A percentile compares a stretch with the other conserved stretches of the same genome.
These are phyloP conservation scores for Agaricus bisporus DNA, from an alignment of 768 basidiomycete genomes.

Conservation along the genomic window DNA sequence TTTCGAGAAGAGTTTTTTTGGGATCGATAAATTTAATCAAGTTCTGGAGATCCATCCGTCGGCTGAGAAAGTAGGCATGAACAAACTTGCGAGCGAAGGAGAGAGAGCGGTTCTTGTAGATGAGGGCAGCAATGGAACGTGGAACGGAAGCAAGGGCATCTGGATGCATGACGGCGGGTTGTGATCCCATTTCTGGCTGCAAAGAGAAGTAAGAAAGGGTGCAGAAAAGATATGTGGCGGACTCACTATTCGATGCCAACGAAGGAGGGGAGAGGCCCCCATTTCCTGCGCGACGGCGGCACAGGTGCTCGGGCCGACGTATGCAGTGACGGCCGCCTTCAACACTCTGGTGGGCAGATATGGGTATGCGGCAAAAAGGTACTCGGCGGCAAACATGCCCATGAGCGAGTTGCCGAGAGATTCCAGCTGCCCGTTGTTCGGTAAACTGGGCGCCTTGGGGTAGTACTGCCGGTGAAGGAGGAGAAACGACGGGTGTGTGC, in stretches of 20 bases:
- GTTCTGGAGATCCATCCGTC: conserved; percentile 66
- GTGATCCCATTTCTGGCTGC: conserved; percentile 42
- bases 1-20: conserved; percentile 64
- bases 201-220: not conserved
- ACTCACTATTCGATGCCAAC: conserved; percentile 78
- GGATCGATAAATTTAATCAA: conserved; percentile 32
- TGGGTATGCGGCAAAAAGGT: conserved; percentile 74
- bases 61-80: conserved; percentile 82
- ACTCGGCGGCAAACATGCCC: conserved; percentile 86
- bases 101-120: conserved; percentile 86
- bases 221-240: not conserved
- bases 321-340: conserved; percentile 88
- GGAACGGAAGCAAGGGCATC: conserved; percentile 88
- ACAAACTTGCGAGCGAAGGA: conserved; percentile 83
- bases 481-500: conserved; percentile 73
- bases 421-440: conserved; percentile 72
- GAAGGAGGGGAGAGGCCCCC: conserved; percentile 69
- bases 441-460: conserved; percentile 46
- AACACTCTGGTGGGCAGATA: conserved; percentile 88
- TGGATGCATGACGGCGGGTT: conserved; percentile 58
- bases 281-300: conserved; percentile 82
- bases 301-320: conserved; percentile 82
- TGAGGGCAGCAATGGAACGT: conserved; percentile 78
- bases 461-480: conserved; percentile 48
- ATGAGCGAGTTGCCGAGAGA: conserved; percentile 81